Evolutionary conservation across 148 eudicot species (phyloP), one percentile per base, ranked within the genome.

Genomic region (Vaccinium myrtillus): DNA sequence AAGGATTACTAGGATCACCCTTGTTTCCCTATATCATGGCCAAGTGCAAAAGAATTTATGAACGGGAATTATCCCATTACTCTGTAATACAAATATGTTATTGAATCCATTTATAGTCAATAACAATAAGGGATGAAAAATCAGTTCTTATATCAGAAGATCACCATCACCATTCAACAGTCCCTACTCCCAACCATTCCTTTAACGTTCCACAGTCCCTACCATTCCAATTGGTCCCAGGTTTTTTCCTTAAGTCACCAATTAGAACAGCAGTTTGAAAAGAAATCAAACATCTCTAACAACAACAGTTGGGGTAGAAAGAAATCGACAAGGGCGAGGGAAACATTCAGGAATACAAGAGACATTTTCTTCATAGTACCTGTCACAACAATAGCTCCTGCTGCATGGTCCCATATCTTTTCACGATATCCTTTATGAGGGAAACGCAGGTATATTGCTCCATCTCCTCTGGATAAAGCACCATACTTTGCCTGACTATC

Each of bases 401-500:
- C 99, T 32, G 99, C 99, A 87, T 97, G 99, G 85, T 97, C 99
- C 99, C 99, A 97, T 81, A 97, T 97, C 82, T 96, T 97, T 80
- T 97, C 99, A 8, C 98, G 92, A 79, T 97, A 97, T 67, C 99
- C 99, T 77, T 95, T 91, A 81, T 92, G 95, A 63, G 99, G 97
- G 84, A 96, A 95, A 36, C 99, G 94, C 81, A 96, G 84, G 91
- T 96, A 96, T 88, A 96, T 96, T 53, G 98, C 95, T 51, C 99
- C 99, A 89, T 96, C 99, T 75, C 99, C 99, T 92, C 97, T 92
- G 82, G 98, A 93, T 83, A 96, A 78, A 74, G 99, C 99, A 67
- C 99, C 98, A 81, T 96, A 96, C 82, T 96, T 96, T 79, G 98
- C 98, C 90, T 96, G 99, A 91, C 99, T 96, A 87, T 96, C 99